Conservation (phyloP, 805 yeast species). For the Teunomyces lycoperdinae region DNA sequence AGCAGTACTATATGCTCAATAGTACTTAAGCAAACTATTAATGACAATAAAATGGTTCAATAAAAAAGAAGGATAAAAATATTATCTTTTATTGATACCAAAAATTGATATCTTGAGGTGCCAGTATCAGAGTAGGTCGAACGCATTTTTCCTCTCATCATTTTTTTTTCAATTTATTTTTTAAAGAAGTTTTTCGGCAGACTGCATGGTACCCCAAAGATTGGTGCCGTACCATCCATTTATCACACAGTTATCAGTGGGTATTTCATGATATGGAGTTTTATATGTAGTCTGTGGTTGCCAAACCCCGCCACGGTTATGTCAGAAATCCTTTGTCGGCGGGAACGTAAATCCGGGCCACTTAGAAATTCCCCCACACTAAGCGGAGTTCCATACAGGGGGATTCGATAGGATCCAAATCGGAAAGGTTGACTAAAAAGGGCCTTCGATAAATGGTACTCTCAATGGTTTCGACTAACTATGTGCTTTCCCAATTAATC, state of each 20-base stretch:
- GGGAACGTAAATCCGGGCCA: background rate
- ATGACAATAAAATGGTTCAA: background rate
- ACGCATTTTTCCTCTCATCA: background rate
- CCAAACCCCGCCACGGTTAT: background rate
- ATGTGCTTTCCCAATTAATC: too few relatives aligned
- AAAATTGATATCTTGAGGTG: slow-evolving; percentile 1
- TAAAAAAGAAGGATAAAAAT: slow-evolving; percentile 3
- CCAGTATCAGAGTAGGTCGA: slow-evolving; percentile 1
- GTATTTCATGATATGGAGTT: background rate
- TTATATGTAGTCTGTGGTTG: background rate
- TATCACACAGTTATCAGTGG: background rate
- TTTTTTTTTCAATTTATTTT: background rate
- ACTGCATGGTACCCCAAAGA: background rate
- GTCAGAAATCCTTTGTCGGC: background rate
- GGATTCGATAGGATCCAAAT: too few relatives aligned
- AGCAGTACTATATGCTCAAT: background rate
- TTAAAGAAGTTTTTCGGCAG: slow-evolving; percentile 1
- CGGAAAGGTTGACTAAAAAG: too few relatives aligned
- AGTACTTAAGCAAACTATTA: background rate
- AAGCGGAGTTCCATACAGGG: too few relatives aligned
- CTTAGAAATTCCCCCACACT: background rate
- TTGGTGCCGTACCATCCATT: slow-evolving; percentile 6
- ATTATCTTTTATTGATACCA: slow-evolving; percentile 1
- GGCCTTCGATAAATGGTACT: too few relatives aligned
- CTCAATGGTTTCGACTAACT: too few relatives aligned